A percentile compares a stretch with the other conserved stretches of the same genome.
phyloP scores from a whole-genome alignment of 305 asterid species.

The Solanum hybrid region DNA sequence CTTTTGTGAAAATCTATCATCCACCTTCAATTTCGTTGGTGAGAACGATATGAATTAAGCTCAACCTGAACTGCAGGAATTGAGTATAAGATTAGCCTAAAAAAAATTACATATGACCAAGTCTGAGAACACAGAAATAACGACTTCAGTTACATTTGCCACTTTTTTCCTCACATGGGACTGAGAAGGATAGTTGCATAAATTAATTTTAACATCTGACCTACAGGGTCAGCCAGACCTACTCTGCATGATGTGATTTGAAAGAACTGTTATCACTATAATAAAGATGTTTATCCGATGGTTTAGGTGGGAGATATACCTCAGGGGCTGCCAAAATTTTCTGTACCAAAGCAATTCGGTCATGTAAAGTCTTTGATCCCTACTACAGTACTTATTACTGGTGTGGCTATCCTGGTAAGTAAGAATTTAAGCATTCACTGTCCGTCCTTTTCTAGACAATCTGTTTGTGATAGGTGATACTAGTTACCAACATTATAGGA shows the following conservation, averaged over 20 bases:
- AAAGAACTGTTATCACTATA: not conserved
- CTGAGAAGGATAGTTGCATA: not conserved
- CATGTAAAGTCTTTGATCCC: slow-evolving; percentile 64
- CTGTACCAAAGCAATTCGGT: slow-evolving; percentile 76
- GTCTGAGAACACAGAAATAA: not conserved
- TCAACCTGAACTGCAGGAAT: slow-evolving; percentile 3
- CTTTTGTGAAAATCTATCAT: slow-evolving; percentile 55
- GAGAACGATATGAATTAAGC: slow-evolving; percentile 30
- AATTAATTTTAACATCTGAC: not conserved
- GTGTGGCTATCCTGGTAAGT: slow-evolving; percentile 95
- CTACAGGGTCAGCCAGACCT: not conserved
- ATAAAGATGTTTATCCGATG: not conserved
- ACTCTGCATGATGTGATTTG: not conserved
- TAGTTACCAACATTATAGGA: slow-evolving; percentile 34
- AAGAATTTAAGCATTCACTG: slow-evolving; percentile 5
- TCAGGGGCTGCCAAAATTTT: slow-evolving; percentile 90
- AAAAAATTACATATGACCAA: not conserved
- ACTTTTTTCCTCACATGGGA: not conserved
- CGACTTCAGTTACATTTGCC: not conserved
- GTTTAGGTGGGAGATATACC: slow-evolving; percentile 95
- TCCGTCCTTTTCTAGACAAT: slow-evolving; percentile 4
- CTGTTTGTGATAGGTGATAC: slow-evolving; percentile 1
- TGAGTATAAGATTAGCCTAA: not conserved
- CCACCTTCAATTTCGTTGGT: slow-evolving; percentile 91
- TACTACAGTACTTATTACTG: slow-evolving; percentile 89